Conservation (phyloP, 495 filamentous ascomycete species). For the Jackrogersella multiformis region DNA sequence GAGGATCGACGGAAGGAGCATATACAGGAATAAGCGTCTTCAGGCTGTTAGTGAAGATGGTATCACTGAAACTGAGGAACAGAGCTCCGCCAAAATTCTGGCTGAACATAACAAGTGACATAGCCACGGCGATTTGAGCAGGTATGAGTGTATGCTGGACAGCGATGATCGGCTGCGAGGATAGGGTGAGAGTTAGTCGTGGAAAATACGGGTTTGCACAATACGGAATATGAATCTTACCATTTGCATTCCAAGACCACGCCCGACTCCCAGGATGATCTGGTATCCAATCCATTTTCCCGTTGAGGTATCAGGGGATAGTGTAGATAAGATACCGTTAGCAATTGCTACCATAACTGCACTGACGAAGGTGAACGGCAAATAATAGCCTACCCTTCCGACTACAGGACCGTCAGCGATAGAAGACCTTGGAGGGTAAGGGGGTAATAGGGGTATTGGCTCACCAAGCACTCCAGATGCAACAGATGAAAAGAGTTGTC, state of each 20-base stretch:
- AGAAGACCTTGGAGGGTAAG: too few species aligned
- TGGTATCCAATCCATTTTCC: constrained; percentile 68
- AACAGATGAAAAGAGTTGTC: constrained; percentile 56
- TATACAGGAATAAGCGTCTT: too few species aligned
- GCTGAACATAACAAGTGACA: constrained; percentile 59
- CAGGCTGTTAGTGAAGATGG: too few species aligned
- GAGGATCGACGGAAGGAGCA: neutral
- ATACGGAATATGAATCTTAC: too few species aligned
- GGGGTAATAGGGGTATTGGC: too few species aligned
- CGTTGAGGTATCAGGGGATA: constrained; percentile 50
- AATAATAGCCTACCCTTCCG: constrained; percentile 53
- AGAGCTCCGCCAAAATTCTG: constrained; percentile 40
- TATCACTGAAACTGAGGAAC: too few species aligned
- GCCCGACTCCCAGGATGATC: constrained; percentile 60
- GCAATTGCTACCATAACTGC: constrained; percentile 57
- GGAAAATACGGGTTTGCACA: neutral
- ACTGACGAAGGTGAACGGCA: too few species aligned
- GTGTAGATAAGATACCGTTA: constrained; percentile 58
- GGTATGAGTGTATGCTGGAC: too few species aligned
- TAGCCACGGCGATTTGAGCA: too few species aligned
- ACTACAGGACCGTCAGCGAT: neutral
- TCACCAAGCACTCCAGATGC: too few species aligned
- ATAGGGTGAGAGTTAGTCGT: too few species aligned
- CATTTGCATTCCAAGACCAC: constrained; percentile 58
- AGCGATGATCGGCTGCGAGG: constrained; percentile 44